Percentiles rank a stretch among this genome's conserved stretches.
These are phyloP conservation scores for Moesziomyces sp. DNA, from an alignment of 1,284 basidiomycete species.

Conservation along the genomic window DNA sequence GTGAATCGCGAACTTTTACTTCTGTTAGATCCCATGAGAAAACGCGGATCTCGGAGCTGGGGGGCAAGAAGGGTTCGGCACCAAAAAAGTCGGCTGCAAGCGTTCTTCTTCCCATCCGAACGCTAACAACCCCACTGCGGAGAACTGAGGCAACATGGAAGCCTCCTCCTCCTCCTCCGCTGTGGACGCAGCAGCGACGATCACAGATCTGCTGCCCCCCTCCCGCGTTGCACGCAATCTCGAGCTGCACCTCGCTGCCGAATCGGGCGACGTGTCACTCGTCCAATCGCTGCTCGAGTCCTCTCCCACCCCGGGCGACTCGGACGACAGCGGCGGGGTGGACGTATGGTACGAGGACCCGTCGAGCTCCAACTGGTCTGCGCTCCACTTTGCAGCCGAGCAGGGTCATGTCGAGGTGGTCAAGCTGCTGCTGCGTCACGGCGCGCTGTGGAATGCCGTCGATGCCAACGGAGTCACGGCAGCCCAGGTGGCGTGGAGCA, in stretches of 20 bases:
- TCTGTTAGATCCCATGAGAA: too few species aligned
- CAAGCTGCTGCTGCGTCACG: conserved; percentile 78
- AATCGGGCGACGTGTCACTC: conserved; percentile 31
- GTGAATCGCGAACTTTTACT: too few species aligned
- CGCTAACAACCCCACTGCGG: too few species aligned
- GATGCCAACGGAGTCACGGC: conserved; percentile 60
- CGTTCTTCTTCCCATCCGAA: too few species aligned
- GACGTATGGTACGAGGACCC: conserved; percentile 89
- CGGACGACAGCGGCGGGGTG: conserved; percentile 11
- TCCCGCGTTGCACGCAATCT: conserved; percentile 51
- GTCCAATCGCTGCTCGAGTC: conserved; percentile 43
- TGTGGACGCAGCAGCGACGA: conserved; percentile 10
- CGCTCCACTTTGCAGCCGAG: conserved; percentile 89
- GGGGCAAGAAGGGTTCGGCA: too few species aligned
- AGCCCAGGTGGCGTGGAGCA: conserved; percentile 61
- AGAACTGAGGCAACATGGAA: background rate
- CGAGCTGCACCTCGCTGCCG: conserved; percentile 52
- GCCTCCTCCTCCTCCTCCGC: conserved; percentile 6
- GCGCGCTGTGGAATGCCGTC: conserved; percentile 88
- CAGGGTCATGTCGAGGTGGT: conserved; percentile 76
- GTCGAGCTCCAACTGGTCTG: conserved; percentile 74
- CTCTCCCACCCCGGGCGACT: conserved; percentile 6
- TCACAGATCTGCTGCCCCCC: conserved; percentile 27
- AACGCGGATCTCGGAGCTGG: background rate
- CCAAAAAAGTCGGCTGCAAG: too few species aligned